Percentiles rank a stretch among this genome's conserved stretches.
Evolutionary conservation across 768 basidiomycete species (phyloP).

Genomic region (Tricholoma hemisulphureum): DNA sequence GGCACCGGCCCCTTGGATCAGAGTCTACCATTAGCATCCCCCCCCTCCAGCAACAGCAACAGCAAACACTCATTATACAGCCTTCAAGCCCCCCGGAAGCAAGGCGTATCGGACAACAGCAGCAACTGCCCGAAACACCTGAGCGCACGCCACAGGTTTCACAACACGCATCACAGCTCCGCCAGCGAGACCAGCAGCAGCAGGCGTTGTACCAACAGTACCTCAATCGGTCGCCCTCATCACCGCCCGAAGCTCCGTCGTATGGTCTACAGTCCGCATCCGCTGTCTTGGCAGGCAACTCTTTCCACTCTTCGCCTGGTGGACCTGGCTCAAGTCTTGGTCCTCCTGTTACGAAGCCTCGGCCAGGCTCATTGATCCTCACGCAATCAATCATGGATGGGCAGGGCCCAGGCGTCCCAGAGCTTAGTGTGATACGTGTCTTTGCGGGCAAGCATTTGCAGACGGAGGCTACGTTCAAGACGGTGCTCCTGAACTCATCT

Average conservation of each 20-base stretch:
- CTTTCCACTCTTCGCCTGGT: conserved; percentile 26
- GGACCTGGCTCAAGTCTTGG: conserved; percentile 45
- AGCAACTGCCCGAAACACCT: conserved; percentile 27
- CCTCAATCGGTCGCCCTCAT: conserved; percentile 81
- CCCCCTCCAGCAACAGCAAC: conserved; percentile 52
- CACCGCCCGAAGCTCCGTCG: conserved; percentile 70
- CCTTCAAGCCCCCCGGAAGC: conserved; percentile 28
- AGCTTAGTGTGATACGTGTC: conserved; percentile 92
- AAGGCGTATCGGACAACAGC: conserved; percentile 20
- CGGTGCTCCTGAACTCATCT: conserved; percentile 84
- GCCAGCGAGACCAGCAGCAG: conserved; percentile 86
- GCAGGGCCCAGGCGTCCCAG: conserved; percentile 63
- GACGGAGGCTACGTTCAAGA: conserved; percentile 98
- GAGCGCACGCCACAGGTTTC: conserved; percentile 48
- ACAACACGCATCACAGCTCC: conserved; percentile 66
- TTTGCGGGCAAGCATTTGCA: conserved; percentile 91
- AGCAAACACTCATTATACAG: conserved; percentile 27
- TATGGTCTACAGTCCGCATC: conserved; percentile 78
- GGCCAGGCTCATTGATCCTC: conserved; percentile 78
- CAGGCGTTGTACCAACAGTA: conserved; percentile 87
- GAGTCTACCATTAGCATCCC: conserved; percentile 35
- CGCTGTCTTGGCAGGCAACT: conserved; percentile 52
- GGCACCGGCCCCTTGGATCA: conserved; percentile 38
- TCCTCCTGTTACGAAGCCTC: conserved; percentile 53
- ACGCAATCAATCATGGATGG: conserved; percentile 59